phyloP scores from a whole-genome alignment of 805 yeast species.

The Groenewaldozyma tartarivorans region DNA sequence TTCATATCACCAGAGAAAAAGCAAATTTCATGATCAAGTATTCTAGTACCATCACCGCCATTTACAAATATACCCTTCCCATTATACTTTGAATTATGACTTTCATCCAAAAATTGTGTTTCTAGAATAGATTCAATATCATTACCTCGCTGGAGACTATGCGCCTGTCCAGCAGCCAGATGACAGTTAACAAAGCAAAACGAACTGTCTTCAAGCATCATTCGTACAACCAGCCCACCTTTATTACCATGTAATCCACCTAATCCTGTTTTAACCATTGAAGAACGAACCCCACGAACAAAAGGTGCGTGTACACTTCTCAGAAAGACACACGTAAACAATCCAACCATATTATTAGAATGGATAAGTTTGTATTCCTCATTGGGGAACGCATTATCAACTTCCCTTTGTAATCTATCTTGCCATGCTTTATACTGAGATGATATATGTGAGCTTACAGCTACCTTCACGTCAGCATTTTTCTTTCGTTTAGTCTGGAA shows the following conservation, averaged over 20 bases:
- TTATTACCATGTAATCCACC: constrained; percentile 77
- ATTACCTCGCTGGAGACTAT: constrained; percentile 73
- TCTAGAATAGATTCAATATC: constrained; percentile 70
- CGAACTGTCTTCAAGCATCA: constrained; percentile 54
- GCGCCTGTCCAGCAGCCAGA: constrained; percentile 85
- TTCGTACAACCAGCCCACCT: constrained; percentile 70
- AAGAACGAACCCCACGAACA: constrained; percentile 56
- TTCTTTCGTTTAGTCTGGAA: constrained; percentile 31
- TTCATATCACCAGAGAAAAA: constrained; percentile 94
- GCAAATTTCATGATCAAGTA: constrained; percentile 71
- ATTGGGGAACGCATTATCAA: constrained; percentile 22
- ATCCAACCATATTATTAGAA: constrained; percentile 81
- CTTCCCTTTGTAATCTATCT: constrained; percentile 17
- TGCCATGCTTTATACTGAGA: constrained; percentile 28
- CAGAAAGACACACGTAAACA: constrained; percentile 60
- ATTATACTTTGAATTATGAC: constrained; percentile 10
- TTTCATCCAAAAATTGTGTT: constrained; percentile 19
- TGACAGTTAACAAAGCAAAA: constrained; percentile 80
- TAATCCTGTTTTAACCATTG: constrained; percentile 81
- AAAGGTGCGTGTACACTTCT: constrained; percentile 37
- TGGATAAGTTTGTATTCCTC: constrained; percentile 47
- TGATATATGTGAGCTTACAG: constrained; percentile 23
- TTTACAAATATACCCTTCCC: constrained; percentile 22
- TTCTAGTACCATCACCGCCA: constrained; percentile 37
- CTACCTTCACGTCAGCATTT: constrained; percentile 35